Conservation (phyloP, 805 yeast genomes). For the Spathaspora gorwiae region DNA sequence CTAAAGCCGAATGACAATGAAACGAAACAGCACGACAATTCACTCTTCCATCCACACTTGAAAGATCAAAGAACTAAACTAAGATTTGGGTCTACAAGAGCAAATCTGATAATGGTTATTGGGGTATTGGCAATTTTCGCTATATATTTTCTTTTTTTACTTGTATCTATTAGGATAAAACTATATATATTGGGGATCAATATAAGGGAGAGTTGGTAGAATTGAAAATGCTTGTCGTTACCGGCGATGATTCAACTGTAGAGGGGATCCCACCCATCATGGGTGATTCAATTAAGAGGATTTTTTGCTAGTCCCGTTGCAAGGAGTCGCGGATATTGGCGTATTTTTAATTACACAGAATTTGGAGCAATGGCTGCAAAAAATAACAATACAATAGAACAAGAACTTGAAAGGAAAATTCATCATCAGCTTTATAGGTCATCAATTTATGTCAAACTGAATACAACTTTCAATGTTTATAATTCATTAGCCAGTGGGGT, state of each 20-base stretch:
- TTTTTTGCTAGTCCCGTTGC: constrained; percentile 19
- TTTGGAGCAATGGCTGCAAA: constrained; percentile 24
- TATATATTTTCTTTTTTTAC: no score
- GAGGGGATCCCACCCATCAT: constrained; percentile 34
- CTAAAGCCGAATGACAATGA: no score
- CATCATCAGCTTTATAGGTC: constrained; percentile 62
- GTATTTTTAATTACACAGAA: constrained; percentile 21
- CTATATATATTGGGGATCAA: constrained; percentile 39
- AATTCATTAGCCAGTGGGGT: no score
- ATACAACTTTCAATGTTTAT: constrained; percentile 41
- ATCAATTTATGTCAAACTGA: constrained; percentile 47
- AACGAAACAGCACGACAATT: no score
- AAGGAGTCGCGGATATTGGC: constrained; percentile 34
- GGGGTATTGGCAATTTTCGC: constrained; percentile 30
- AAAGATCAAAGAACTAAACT: constrained; percentile 14
- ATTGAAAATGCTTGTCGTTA: constrained; percentile 33
- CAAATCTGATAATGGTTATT: no score
- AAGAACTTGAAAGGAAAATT: constrained; percentile 40
- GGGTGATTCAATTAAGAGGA: constrained; percentile 44
- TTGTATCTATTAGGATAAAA: no score
- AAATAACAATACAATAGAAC: constrained; percentile 25
- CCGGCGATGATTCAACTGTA: constrained; percentile 19
- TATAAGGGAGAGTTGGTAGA: constrained; percentile 23
- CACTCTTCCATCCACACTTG: no score
- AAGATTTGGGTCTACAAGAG: constrained; percentile 11